A percentile compares a stretch with the other conserved stretches of the same genome.
Conservation (phyloP, 495 filamentous ascomycete species). For the Beverwykella pulmonaria region DNA sequence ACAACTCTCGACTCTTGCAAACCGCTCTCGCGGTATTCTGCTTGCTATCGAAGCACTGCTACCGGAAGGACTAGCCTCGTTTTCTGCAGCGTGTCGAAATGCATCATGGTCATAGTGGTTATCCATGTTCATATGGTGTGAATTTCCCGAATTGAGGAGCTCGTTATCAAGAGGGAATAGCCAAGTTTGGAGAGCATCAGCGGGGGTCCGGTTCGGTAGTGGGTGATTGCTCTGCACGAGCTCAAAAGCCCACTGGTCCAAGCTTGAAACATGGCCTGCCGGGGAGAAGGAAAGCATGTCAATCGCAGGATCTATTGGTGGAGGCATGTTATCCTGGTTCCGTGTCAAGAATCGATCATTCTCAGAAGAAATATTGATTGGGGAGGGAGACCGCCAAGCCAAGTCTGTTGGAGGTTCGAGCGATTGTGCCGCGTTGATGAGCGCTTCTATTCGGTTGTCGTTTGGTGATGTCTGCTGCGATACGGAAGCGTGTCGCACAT, state of each 20-base stretch:
- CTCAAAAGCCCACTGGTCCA: conserved; percentile 38
- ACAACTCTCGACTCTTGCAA: conserved; percentile 54
- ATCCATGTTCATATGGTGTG: conserved; percentile 34
- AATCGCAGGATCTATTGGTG: conserved; percentile 35
- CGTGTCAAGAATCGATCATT: conserved; percentile 31
- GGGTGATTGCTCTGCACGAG: conserved; percentile 37
- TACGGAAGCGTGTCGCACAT: conserved; percentile 22
- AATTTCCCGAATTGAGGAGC: conserved; percentile 14
- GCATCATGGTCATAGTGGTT: conserved; percentile 32
- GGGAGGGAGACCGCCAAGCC: conserved; percentile 33
- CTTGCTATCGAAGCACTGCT: conserved; percentile 43
- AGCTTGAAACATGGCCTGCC: conserved; percentile 30
- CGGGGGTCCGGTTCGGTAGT: conserved; percentile 31
- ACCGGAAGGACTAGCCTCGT: conserved; percentile 30
- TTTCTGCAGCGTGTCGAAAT: conserved; percentile 42
- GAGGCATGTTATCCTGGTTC: conserved; percentile 31
- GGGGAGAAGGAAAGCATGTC: conserved; percentile 38
- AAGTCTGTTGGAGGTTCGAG: conserved; percentile 26
- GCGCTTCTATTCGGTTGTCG: conserved; percentile 34
- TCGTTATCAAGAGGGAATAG: conserved; percentile 32
- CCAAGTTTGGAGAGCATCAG: conserved; percentile 36
- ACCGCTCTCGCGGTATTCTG: conserved; percentile 54
- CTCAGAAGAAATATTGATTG: conserved; percentile 27
- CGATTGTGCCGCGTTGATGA: conserved; percentile 33
- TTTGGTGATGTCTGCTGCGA: conserved; percentile 24